Percentiles rank a stretch among this genome's conserved stretches.
phyloP scores from a whole-genome alignment of 164 flowering plant species.

The Pachysandra terminalis region DNA sequence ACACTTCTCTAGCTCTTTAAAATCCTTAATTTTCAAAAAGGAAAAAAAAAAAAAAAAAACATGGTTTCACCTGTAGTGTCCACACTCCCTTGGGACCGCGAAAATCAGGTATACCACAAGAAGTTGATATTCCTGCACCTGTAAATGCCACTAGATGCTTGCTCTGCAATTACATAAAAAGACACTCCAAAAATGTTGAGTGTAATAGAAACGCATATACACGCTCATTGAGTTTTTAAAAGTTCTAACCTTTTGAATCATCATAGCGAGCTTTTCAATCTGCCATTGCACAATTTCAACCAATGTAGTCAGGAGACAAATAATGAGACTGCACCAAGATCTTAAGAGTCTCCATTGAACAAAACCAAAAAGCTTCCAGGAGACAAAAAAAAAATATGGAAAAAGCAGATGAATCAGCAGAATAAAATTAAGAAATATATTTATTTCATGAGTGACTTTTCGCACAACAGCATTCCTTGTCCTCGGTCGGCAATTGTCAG shows the following conservation, averaged over 20 bases:
- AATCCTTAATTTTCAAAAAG: too few relatives aligned
- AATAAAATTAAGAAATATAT: too few relatives aligned
- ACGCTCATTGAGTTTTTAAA: not conserved
- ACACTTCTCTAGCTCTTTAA: too few relatives aligned
- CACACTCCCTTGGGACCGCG: slow-evolving; percentile 99
- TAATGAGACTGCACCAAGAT: not conserved
- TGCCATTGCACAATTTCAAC: slow-evolving; percentile 27
- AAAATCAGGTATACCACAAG: slow-evolving; percentile 99
- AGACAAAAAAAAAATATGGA: not conserved
- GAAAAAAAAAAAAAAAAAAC: not conserved
- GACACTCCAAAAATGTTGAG: slow-evolving; percentile 4
- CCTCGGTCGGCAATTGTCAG: not conserved
- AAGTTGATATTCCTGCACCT: slow-evolving; percentile 99
- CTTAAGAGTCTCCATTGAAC: not conserved
- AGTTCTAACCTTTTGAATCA: slow-evolving; percentile 60
- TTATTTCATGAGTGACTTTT: not conserved
- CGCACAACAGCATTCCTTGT: not conserved
- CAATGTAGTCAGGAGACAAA: slow-evolving; percentile 8
- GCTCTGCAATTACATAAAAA: slow-evolving; percentile 60
- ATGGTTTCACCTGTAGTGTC: slow-evolving; percentile 85
- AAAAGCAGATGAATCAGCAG: not conserved
- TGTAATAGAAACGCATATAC: not conserved
- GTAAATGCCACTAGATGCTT: slow-evolving; percentile 97
- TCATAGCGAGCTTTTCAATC: slow-evolving; percentile 62
- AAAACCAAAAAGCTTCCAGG: not conserved